Percentiles rank a stretch among this genome's conserved stretches.
Evolutionary conservation across 2,329 filamentous ascomycete species (phyloP).

Genomic region (Colletotrichum spinosum): DNA sequence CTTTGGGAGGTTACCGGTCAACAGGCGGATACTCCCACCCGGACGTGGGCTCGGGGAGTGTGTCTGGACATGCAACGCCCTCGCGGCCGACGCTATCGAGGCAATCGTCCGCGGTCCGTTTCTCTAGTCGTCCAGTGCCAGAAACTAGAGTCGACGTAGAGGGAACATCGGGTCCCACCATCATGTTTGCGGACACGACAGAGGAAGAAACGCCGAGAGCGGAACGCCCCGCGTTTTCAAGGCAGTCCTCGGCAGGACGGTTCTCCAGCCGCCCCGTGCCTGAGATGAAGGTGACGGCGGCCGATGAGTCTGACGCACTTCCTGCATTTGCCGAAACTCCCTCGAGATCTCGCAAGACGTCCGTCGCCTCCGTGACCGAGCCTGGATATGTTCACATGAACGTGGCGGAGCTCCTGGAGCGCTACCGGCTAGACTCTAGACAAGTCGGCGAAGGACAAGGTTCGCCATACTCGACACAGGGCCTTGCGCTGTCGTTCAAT

Average conservation of each 20-base stretch:
- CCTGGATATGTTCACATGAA: constrained; percentile 52
- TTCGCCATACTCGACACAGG: constrained; percentile 67
- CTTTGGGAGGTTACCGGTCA: constrained; percentile 24
- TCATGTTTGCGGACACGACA: constrained; percentile 75
- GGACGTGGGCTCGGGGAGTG: constrained; percentile 15
- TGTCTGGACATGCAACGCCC: constrained; percentile 38
- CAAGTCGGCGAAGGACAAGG: constrained; percentile 43
- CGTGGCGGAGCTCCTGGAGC: constrained; percentile 58
- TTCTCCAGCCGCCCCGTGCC: constrained; percentile 74
- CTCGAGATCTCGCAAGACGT: constrained; percentile 52
- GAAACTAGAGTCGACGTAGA: constrained; percentile 74
- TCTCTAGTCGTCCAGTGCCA: constrained; percentile 79
- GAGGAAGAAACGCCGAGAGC: constrained; percentile 45
- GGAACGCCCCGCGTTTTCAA: constrained; percentile 52
- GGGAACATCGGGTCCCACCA: constrained; percentile 74
- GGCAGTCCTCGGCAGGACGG: constrained; percentile 62
- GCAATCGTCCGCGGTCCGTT: constrained; percentile 68
- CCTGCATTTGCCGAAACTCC: constrained; percentile 71
- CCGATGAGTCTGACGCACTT: constrained; percentile 64
- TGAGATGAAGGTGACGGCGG: constrained; percentile 68
- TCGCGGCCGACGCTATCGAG: constrained; percentile 62
- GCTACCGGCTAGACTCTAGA: constrained; percentile 47
- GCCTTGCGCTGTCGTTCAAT: constrained; percentile 83
- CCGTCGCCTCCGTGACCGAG: constrained; percentile 46
- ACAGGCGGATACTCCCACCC: constrained; percentile 29